Conservation (phyloP, 352 stramenopile genomes). For the Globisporangium heterothallicum region DNA sequence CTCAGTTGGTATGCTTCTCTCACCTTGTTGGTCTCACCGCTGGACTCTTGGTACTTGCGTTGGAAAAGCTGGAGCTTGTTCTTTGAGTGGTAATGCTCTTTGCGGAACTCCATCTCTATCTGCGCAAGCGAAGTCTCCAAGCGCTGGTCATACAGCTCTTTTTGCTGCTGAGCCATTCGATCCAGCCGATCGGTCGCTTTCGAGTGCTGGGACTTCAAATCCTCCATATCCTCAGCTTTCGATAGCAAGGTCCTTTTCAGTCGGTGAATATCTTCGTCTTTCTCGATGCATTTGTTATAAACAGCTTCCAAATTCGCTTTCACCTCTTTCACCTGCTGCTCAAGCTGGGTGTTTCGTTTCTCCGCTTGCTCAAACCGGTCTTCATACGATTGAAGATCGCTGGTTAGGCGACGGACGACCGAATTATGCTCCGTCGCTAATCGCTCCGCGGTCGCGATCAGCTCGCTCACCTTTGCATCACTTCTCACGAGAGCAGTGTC, state of each 20-base stretch:
- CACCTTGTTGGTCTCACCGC: constrained; percentile 28
- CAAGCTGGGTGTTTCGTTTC: constrained; percentile 27
- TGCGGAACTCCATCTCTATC: constrained; percentile 70
- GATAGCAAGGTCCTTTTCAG: constrained; percentile 35
- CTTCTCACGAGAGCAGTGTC: constrained; percentile 8
- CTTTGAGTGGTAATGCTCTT: constrained; percentile 37
- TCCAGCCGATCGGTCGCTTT: constrained; percentile 53
- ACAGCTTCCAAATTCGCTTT: constrained; percentile 33
- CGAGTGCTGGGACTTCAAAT: constrained; percentile 34
- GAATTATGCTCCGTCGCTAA: neutral
- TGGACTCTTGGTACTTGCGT: constrained; percentile 36
- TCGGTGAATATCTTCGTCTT: constrained; percentile 51
- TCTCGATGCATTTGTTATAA: constrained; percentile 52
- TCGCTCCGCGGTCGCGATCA: constrained; percentile 6
- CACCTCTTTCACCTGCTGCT: constrained; percentile 42
- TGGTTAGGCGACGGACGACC: constrained; percentile 12
- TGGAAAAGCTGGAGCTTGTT: constrained; percentile 43
- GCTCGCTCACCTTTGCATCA: neutral
- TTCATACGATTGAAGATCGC: constrained; percentile 25
- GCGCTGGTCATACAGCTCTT: constrained; percentile 51
- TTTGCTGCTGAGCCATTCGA: constrained; percentile 46
- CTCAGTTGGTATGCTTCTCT: constrained; percentile 46
- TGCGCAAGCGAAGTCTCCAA: constrained; percentile 49
- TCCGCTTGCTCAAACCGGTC: constrained; percentile 28
- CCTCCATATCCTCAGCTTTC: constrained; percentile 47